Conservation (phyloP, 495 filamentous ascomycete genomes). For the Arthonia radiata region DNA sequence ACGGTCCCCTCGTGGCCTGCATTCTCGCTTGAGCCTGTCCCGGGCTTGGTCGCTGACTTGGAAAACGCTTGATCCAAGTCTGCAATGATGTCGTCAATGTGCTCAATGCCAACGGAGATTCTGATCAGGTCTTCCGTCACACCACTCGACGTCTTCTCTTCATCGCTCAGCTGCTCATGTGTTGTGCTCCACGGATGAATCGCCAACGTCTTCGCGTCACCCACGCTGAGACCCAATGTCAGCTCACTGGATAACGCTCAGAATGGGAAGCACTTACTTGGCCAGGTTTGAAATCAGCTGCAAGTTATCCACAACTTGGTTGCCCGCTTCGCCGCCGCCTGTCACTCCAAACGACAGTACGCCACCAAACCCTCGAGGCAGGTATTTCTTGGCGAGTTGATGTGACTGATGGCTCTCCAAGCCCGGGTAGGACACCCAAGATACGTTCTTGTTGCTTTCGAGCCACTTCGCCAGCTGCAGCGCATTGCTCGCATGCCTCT, state of each 20-base stretch:
- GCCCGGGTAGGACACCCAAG: conserved; percentile 88
- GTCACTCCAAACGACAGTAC: conserved; percentile 86
- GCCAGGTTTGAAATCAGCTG: conserved; percentile 85
- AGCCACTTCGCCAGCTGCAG: conserved; percentile 64
- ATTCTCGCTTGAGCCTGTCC: no score
- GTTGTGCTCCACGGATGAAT: conserved; percentile 96
- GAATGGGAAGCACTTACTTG: conserved; percentile 26
- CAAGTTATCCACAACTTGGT: conserved; percentile 76
- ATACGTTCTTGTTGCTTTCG: conserved; percentile 55
- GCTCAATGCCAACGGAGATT: conserved; percentile 89
- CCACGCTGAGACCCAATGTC: no score
- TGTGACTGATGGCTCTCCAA: conserved; percentile 63
- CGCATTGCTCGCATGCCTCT: conserved; percentile 74
- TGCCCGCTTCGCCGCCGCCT: conserved; percentile 59
- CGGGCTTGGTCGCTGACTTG: conserved; percentile 19
- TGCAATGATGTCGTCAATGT: conserved; percentile 93
- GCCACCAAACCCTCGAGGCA: conserved; percentile 70
- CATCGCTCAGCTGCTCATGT: conserved; percentile 73
- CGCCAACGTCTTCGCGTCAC: conserved; percentile 62
- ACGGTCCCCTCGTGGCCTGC: no score
- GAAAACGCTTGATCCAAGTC: conserved; percentile 88
- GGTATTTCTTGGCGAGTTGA: conserved; percentile 66
- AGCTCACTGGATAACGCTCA: no score
- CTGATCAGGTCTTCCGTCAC: conserved; percentile 85
- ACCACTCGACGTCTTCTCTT: conserved; percentile 60